Percentiles rank a stretch among this genome's conserved stretches.
Conservation (phyloP, 805 yeast species). For the Cephaloascus fragrans region DNA sequence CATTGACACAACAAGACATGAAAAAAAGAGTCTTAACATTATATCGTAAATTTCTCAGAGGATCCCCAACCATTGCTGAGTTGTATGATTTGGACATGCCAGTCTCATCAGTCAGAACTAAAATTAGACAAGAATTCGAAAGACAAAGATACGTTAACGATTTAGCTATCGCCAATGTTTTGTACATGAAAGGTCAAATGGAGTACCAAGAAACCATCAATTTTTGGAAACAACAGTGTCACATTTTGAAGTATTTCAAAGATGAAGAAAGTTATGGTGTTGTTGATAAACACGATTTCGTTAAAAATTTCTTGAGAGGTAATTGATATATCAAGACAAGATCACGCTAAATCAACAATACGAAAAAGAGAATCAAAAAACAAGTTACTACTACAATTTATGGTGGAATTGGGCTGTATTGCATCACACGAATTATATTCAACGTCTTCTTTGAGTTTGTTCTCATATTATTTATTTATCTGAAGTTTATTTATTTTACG, state of each 20-base stretch:
- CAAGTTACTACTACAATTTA: too few relatives aligned
- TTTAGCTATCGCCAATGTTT: conserved; percentile 53
- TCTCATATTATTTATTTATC: too few relatives aligned
- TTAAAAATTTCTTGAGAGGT: conserved; percentile 67
- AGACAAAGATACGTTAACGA: conserved; percentile 70
- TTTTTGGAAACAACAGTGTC: conserved; percentile 87
- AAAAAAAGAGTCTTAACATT: conserved; percentile 54
- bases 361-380: too few relatives aligned
- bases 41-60: conserved; percentile 64
- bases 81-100: conserved; percentile 71
- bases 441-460: too few relatives aligned
- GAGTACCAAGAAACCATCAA: conserved; percentile 82
- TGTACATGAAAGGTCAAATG: conserved; percentile 79
- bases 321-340: too few relatives aligned
- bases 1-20: conserved; percentile 52
- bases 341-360: too few relatives aligned
- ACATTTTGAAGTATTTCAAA: conserved; percentile 74
- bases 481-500: too few relatives aligned
- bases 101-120: conserved; percentile 67
- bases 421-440: too few relatives aligned
- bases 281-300: conserved; percentile 51
- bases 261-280: conserved; percentile 48
- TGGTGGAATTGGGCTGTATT: too few relatives aligned
- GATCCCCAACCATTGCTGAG: conserved; percentile 49
- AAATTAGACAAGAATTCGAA: conserved; percentile 83